Conservation (phyloP, 768 basidiomycete genomes). For the Mycena pura region DNA sequence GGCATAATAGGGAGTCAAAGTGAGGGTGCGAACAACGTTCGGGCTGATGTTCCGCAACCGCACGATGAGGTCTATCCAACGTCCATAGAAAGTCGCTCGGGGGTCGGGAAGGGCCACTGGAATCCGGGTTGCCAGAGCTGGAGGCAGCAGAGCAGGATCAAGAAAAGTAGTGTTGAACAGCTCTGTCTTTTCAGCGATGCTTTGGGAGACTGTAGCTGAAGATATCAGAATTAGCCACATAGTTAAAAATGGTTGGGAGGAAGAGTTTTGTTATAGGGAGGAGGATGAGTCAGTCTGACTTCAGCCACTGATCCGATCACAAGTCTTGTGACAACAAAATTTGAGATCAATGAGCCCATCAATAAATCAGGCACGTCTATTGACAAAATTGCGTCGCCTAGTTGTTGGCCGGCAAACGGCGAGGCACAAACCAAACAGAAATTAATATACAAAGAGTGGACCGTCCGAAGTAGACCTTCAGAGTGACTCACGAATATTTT, state of each 20-base stretch:
- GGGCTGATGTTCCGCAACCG: conserved; percentile 5
- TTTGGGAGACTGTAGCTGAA: conserved; percentile 10
- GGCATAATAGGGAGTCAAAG: conserved; percentile 12
- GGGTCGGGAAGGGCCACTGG: background rate
- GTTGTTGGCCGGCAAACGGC: no score
- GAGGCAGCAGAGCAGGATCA: conserved; percentile 1
- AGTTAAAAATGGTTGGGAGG: background rate
- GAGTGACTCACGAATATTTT: no score
- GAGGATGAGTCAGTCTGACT: background rate
- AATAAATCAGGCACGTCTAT: no score
- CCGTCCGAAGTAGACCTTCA: no score
- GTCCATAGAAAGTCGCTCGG: conserved; percentile 2
- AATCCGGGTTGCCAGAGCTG: conserved; percentile 4
- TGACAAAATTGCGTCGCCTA: no score
- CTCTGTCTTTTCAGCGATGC: conserved; percentile 4
- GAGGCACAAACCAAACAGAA: no score
- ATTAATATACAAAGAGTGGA: no score
- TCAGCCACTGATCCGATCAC: no score
- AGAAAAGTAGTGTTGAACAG: conserved; percentile 3
- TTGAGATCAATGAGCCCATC: no score
- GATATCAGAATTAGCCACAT: conserved; percentile 9
- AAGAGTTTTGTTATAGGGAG: background rate
- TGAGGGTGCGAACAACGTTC: background rate
- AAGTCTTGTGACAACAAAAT: no score
- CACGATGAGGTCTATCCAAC: conserved; percentile 16